Evolutionary conservation across 2,329 filamentous ascomycete genomes (phyloP).

Genomic region (Aureobasidium lini): DNA sequence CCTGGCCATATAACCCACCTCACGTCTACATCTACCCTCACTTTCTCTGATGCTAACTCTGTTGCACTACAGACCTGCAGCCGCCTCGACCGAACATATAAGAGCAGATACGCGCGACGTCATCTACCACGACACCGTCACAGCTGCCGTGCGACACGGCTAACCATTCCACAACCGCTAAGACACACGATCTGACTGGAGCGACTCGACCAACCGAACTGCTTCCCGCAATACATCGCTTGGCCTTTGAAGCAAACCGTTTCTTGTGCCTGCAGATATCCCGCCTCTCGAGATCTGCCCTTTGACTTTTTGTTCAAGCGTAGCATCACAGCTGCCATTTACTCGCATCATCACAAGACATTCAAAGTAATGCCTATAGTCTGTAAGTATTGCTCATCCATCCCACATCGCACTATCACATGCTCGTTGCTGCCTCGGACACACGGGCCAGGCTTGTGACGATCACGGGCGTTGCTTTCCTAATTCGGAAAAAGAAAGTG

Average conservation of each 20-base stretch:
- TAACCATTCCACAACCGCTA: slow-evolving; percentile 10
- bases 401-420: background rate
- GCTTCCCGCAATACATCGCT: background rate
- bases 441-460: background rate
- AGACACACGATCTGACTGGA: slow-evolving; percentile 12
- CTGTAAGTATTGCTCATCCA: slow-evolving; percentile 12
- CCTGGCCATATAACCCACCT: background rate
- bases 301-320: background rate
- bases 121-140: slow-evolving; percentile 3
- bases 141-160: slow-evolving; percentile 13
- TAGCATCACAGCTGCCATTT: background rate
- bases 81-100: background rate
- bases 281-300: background rate
- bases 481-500: background rate
- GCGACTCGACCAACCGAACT: background rate
- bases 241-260: slow-evolving; percentile 6
- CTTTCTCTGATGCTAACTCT: background rate
- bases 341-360: background rate
- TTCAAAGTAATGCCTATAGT: slow-evolving; percentile 16
- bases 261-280: slow-evolving; percentile 9
- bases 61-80: slow-evolving; percentile 1
- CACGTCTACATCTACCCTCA: background rate
- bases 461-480: slow-evolving; percentile 1
- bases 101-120: background rate
- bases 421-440: slow-evolving; percentile 5